A percentile compares a stretch with the other conserved stretches of the same genome.
Conservation (phyloP, 2,329 filamentous ascomycete species). For the Rhynchosporium agropyri region DNA sequence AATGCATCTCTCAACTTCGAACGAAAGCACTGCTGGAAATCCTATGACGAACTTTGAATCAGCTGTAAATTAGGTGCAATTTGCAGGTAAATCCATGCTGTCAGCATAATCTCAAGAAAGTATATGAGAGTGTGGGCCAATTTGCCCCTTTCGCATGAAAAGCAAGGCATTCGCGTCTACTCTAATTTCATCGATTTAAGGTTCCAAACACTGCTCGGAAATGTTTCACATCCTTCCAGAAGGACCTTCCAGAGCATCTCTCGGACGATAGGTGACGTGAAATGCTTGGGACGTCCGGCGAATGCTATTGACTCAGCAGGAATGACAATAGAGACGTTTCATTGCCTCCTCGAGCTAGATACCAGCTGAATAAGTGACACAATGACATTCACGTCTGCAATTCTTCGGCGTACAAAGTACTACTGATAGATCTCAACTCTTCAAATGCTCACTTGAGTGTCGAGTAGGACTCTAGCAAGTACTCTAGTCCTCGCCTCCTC, state of each 20-base stretch:
- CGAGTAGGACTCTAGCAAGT: not conserved
- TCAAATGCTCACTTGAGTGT: not conserved
- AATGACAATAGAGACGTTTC: not conserved
- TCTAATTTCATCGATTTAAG: not conserved
- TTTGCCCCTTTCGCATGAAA: not conserved
- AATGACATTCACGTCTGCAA: not conserved
- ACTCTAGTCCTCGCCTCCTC: not conserved
- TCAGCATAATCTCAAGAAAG: conserved; percentile 2
- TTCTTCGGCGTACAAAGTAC: not conserved
- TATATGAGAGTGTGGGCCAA: not conserved
- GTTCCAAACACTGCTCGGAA: not conserved
- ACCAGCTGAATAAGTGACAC: not conserved
- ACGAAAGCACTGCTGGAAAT: not conserved
- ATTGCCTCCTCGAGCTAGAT: not conserved
- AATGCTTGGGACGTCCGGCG: not conserved
- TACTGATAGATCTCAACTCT: not conserved
- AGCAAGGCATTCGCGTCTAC: not conserved
- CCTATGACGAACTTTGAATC: not conserved
- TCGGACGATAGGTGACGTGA: not conserved
- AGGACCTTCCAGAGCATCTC: not conserved
- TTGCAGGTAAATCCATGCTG: not conserved
- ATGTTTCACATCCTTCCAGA: not conserved
- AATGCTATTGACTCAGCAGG: not conserved
- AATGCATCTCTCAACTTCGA: not conserved
- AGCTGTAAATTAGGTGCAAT: not conserved